Base-by-base conservation (phyloP, 768 basidiomycete genomes). In the Lanmaoa pseudosensibilis region DNA sequence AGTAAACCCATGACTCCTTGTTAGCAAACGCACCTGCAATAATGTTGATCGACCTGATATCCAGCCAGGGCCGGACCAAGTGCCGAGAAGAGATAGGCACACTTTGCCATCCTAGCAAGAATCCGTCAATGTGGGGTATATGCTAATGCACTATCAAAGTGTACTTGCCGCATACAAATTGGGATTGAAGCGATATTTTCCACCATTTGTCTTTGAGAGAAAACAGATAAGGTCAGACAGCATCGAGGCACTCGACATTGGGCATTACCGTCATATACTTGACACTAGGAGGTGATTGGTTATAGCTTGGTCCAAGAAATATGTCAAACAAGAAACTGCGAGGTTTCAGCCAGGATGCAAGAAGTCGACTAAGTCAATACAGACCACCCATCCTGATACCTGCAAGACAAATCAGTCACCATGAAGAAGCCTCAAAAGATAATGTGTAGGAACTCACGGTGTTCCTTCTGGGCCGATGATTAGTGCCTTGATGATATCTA, bases 41-140 rank as follows among this genome's bases (percentile, higher is more conserved):
- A 98, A 74, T 6, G 94, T 97, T 8, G 92, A 94, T 68, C 86
- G 88, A 23, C 95, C 94, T 3, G 92, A 67, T 43, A 94, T 80
- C 95, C 94, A 97, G 23, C 95, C 95, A 23, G 95, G 95, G 1
- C 95, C 94, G 18, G 76, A 70, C 95, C 95, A 97, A 13, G 95
- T 97, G 32, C 94, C 94, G 23, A 97, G 79, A 18, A 97, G 76
- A 25, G 91, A 93, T 36, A 96, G 74, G 71, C 95, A 97, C 16
- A 98, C 95, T 79, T 98, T 98, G 46, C 93, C 92, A 65, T 95
- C 92, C 87, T 91, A 45, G 19, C n/a, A 50, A 9, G 32, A n/a
- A 38, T 40, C 30, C 33, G 51, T 55, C 52, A 39, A 44, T 46
- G 13, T 38, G 23, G 36, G 43, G 47, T 5, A 39, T 18, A 33